Evolutionary conservation across 495 filamentous ascomycete genomes (phyloP).

Genomic region (Aspergillus homomorphus): DNA sequence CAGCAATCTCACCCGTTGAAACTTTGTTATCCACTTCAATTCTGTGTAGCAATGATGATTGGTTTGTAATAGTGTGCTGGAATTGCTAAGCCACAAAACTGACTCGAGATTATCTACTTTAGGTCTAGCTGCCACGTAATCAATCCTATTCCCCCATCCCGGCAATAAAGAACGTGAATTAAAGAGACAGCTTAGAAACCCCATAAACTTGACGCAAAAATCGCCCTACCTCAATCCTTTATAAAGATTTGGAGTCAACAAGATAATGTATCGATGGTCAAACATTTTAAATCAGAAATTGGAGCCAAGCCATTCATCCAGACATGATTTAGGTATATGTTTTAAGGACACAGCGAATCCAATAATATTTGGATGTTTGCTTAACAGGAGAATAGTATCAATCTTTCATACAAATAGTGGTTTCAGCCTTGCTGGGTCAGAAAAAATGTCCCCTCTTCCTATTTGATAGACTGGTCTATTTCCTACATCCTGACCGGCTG

Average conservation of each 20-base stretch:
- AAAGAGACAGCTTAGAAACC: too few relatives aligned
- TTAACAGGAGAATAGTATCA: not conserved
- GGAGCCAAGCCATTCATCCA: not conserved
- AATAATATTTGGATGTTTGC: not conserved
- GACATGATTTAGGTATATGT: not conserved
- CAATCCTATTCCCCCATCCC: not conserved
- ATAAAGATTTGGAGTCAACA: not conserved
- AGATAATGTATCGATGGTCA: not conserved
- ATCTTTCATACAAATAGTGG: not conserved
- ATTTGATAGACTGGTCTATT: too few relatives aligned
- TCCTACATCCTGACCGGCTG: not conserved
- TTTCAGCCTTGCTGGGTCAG: not conserved
- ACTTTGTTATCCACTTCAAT: not conserved
- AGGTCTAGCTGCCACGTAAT: not conserved
- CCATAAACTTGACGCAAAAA: not conserved
- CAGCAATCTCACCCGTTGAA: not conserved
- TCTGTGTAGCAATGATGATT: not conserved
- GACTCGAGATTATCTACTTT: not conserved
- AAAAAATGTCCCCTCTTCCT: not conserved
- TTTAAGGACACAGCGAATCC: not conserved
- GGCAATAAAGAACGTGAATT: not conserved
- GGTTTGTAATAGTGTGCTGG: not conserved
- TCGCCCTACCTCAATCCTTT: not conserved
- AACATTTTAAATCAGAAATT: not conserved
- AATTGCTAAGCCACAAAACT: not conserved